These are phyloP conservation scores for Articulospora tetracladia DNA, from an alignment of 495 filamentous ascomycete species.

Conservation along the genomic window DNA sequence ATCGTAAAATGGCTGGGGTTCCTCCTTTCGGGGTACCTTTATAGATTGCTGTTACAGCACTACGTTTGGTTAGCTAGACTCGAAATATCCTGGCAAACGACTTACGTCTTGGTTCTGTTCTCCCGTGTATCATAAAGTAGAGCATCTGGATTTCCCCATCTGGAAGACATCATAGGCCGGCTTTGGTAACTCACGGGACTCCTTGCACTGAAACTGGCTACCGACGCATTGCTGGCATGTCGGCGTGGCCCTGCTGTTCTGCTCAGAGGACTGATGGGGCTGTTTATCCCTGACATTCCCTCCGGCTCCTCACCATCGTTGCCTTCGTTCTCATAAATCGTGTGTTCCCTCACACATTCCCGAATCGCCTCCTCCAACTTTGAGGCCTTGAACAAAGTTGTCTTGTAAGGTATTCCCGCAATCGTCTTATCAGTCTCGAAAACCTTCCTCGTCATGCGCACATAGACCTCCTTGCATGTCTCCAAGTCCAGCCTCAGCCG, in stretches of 20 bases:
- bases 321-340: slow-evolving; percentile 74
- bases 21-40: slow-evolving; percentile 69
- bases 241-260: slow-evolving; percentile 30
- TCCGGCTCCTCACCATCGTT: slow-evolving; percentile 51
- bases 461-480: slow-evolving; percentile 93
- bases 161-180: slow-evolving; percentile 27
- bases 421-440: slow-evolving; percentile 99
- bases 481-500: slow-evolving; percentile 88
- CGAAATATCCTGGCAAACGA: slow-evolving; percentile 9
- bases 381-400: slow-evolving; percentile 93
- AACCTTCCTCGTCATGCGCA: slow-evolving; percentile 86
- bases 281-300: background rate
- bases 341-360: slow-evolving; percentile 84
- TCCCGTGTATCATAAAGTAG: slow-evolving; percentile 77
- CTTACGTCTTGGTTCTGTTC: slow-evolving; percentile 89
- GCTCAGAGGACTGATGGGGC: slow-evolving; percentile 18
- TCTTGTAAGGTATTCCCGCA: slow-evolving; percentile 87
- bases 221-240: slow-evolving; percentile 57
- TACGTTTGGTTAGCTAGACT: slow-evolving; percentile 30
- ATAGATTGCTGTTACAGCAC: slow-evolving; percentile 87
- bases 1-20: slow-evolving; percentile 71
- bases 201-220: slow-evolving; percentile 53
- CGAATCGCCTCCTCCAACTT: slow-evolving; percentile 92
- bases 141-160: slow-evolving; percentile 56
- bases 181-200: slow-evolving; percentile 32